A percentile compares a stretch with the other conserved stretches of the same genome.
phyloP scores from a whole-genome alignment of 331 rosid species.

The Stylosanthes scabra region DNA sequence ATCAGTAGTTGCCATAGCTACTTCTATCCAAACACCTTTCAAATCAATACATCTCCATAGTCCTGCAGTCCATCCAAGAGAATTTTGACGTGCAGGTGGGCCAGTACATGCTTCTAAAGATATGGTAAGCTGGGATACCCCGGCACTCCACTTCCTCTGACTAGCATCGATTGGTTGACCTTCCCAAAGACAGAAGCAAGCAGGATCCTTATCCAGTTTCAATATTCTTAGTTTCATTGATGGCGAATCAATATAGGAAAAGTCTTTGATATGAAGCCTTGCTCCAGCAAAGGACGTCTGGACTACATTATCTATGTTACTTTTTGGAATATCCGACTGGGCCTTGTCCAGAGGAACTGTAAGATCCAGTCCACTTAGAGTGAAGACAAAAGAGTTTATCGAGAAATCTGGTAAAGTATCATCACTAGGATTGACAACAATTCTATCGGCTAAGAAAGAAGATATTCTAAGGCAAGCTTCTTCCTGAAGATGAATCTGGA shows the following conservation, averaged over 20 bases:
- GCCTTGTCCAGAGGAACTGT: slow-evolving; percentile 71
- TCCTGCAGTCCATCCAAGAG: slow-evolving; percentile 64
- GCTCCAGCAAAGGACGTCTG: slow-evolving; percentile 79
- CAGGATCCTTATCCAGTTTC: slow-evolving; percentile 90
- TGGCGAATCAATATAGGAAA: slow-evolving; percentile 75
- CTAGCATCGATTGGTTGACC: slow-evolving; percentile 94
- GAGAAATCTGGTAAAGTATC: slow-evolving; percentile 85
- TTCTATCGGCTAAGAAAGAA: slow-evolving; percentile 94
- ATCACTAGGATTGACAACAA: slow-evolving; percentile 81
- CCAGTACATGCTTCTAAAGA: slow-evolving; percentile 68
- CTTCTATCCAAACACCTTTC: slow-evolving; percentile 71
- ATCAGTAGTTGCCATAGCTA: slow-evolving; percentile 91
- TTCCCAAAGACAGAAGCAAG: slow-evolving; percentile 96
- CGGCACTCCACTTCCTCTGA: slow-evolving; percentile 80
- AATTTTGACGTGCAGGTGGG: slow-evolving; percentile 50
- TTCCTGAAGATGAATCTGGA: slow-evolving; percentile 89
- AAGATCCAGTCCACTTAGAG: slow-evolving; percentile 75
- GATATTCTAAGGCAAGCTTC: slow-evolving; percentile 84
- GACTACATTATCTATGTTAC: slow-evolving; percentile 44
- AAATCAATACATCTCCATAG: slow-evolving; percentile 91
- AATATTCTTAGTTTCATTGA: slow-evolving; percentile 60
- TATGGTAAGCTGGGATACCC: slow-evolving; percentile 70
- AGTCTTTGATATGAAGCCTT: slow-evolving; percentile 76
- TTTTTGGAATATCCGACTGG: slow-evolving; percentile 47
- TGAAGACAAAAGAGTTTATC: slow-evolving; percentile 66